Evolutionary conservation across 179 eudicot genomes (phyloP).

Genomic region (Silene coronaria): DNA sequence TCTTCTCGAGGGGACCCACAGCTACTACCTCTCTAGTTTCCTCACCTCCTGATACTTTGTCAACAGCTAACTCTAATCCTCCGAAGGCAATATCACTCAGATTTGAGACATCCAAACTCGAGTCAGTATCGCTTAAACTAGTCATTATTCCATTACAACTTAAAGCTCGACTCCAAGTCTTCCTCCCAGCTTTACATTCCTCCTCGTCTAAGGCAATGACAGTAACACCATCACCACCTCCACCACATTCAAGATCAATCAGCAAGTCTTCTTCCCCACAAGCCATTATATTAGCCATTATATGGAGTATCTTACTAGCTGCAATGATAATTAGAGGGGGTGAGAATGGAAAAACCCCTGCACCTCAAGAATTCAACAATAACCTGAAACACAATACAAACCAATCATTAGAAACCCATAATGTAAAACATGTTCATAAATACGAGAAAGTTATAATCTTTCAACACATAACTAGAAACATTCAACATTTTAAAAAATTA

Average conservation of each 20-base stretch:
- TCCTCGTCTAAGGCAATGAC: constrained; percentile 29
- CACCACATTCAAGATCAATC: constrained; percentile 38
- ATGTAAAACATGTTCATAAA: too few species aligned
- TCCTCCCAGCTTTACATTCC: constrained; percentile 17
- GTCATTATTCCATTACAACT: constrained; percentile 17
- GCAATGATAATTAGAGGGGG: neutral
- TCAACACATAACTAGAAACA: neutral
- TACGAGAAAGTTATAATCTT: constrained; percentile 16
- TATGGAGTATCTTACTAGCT: too few species aligned
- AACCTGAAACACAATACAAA: constrained; percentile 18
- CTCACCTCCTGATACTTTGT: constrained; percentile 24
- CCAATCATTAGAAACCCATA: constrained; percentile 11
- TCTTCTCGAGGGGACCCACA: constrained; percentile 26
- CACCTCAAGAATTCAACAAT: constrained; percentile 20
- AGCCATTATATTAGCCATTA: too few species aligned
- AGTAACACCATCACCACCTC: neutral
- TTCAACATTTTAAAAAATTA: too few species aligned
- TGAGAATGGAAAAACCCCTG: constrained; percentile 19
- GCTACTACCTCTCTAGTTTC: constrained; percentile 24
- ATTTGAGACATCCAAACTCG: constrained; percentile 18
- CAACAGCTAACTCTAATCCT: constrained; percentile 22
- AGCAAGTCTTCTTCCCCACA: constrained; percentile 24
- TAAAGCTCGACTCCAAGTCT: constrained; percentile 11
- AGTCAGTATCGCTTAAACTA: constrained; percentile 20
- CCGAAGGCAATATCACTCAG: constrained; percentile 6